These are phyloP conservation scores for Fomitopsis betulina DNA, from an alignment of 1,284 basidiomycete genomes.

Conservation along the genomic window DNA sequence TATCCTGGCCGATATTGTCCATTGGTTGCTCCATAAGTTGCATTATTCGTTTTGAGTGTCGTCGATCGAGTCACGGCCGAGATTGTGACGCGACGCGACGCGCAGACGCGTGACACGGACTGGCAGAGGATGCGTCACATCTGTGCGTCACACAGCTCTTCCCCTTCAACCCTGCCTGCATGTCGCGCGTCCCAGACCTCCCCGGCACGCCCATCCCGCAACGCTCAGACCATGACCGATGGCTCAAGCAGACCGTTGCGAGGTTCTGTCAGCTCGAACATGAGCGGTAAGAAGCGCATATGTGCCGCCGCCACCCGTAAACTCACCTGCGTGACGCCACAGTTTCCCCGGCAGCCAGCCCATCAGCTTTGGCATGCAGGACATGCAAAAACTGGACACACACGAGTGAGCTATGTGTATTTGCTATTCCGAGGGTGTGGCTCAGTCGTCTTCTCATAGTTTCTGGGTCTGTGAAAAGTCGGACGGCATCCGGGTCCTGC, in stretches of 20 bases:
- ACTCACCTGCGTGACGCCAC: neutral
- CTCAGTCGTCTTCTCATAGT: slow-evolving; percentile 37
- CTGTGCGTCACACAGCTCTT: neutral
- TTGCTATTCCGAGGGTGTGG: neutral
- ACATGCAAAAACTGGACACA: slow-evolving; percentile 73
- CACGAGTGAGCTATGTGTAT: slow-evolving; percentile 64
- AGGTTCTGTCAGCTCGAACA: slow-evolving; percentile 59
- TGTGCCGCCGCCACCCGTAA: neutral
- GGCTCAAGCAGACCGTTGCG: slow-evolving; percentile 63
- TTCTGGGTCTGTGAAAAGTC: slow-evolving; percentile 99
- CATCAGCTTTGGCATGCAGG: slow-evolving; percentile 74
- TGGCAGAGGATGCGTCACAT: slow-evolving; percentile 1
- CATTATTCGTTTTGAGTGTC: neutral
- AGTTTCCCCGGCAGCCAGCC: slow-evolving; percentile 93
- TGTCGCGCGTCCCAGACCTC: slow-evolving; percentile 56
- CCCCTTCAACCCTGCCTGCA: slow-evolving; percentile 14
- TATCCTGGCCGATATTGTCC: neutral
- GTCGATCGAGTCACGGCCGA: neutral
- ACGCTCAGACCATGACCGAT: slow-evolving; percentile 52
- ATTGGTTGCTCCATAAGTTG: no score
- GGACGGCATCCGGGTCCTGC: slow-evolving; percentile 91
- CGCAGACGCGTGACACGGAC: slow-evolving; percentile 1
- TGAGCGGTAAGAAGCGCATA: slow-evolving; percentile 39
- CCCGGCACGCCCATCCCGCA: slow-evolving; percentile 55
- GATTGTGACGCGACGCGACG: neutral